Base-by-base conservation (phyloP, 1,284 basidiomycete species). In the Hypsizygus ulmarius region DNA sequence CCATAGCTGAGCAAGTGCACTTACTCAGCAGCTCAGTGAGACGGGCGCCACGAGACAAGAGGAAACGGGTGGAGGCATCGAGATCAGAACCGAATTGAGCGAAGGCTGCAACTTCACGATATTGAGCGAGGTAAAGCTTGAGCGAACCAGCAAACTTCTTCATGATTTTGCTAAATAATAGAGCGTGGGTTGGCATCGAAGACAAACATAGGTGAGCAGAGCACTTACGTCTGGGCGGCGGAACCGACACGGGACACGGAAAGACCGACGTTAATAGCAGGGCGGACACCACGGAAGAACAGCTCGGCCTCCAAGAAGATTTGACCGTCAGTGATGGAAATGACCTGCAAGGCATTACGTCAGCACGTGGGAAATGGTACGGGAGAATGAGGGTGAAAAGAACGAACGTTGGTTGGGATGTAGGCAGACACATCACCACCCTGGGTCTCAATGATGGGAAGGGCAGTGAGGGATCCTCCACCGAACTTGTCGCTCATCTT, bases 401-500 rank as follows among this genome's bases (percentile, higher is more conserved):
- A 33, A 72, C 84, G 51, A 58, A 90, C 84, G 70, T 90, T 85
- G 44, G 87, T 88, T 50, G 87, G 87, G 66, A 97, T 97, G 78
- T 97, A 97, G 43, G 93, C 94, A 47, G 94, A 99, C 68, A 99
- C 96, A 84, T 99, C 96, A 88, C 96, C 96, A 87, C 96, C 96
- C 79, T 99, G 96, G 66, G 96, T 98, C 81, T 99, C 96, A 72
- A 99, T 99, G 76, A 99, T 94, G 66, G 96, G 96, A 39, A 99
- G 87, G 53, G 96, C 96, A 70, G 96, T 99, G 63, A 99, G 82
- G 56, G 96, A 99, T 67, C 96, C 96, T 70, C 93, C 94, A 70
- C 96, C 96, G 72, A 94, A 91, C 67, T 90, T 91, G 62, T 97
- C 92, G 83, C 88, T 96, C 92, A 99, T 97, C 89, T 98, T 98